Percentiles rank a stretch among this genome's conserved stretches.
Conservation (phyloP, 495 filamentous ascomycete species). For the Talaromyces adpressus region DNA sequence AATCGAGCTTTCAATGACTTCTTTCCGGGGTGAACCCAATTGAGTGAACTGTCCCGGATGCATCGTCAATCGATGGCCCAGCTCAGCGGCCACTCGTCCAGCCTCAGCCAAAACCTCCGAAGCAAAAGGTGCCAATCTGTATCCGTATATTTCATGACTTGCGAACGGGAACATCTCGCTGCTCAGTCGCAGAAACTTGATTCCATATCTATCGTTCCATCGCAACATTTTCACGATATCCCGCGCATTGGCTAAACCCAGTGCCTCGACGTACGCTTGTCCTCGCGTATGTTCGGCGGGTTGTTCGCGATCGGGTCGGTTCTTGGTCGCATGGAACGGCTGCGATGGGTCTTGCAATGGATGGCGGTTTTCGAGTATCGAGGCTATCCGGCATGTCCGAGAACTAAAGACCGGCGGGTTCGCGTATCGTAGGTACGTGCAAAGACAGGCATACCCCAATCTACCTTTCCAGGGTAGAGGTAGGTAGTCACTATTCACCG, state of each 20-base stretch:
- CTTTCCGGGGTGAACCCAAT: slow-evolving; percentile 66
- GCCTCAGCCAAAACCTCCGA: slow-evolving; percentile 67
- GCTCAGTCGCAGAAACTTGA: slow-evolving; percentile 87
- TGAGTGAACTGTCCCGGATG: slow-evolving; percentile 95
- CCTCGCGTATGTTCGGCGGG: slow-evolving; percentile 56
- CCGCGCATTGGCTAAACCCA: slow-evolving; percentile 75
- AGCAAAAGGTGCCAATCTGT: slow-evolving; percentile 82
- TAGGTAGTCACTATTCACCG: slow-evolving; percentile 79
- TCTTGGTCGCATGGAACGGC: slow-evolving; percentile 74
- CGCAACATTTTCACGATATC: slow-evolving; percentile 80
- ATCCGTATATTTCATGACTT: slow-evolving; percentile 79
- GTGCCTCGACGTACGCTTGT: slow-evolving; percentile 62
- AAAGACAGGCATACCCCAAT: slow-evolving; percentile 86
- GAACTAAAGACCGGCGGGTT: slow-evolving; percentile 88
- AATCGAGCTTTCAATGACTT: slow-evolving; percentile 67
- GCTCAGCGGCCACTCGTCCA: slow-evolving; percentile 68
- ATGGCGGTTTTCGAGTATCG: slow-evolving; percentile 82
- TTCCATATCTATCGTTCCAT: slow-evolving; percentile 91
- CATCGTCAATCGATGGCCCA: slow-evolving; percentile 80
- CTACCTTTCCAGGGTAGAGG: slow-evolving; percentile 92
- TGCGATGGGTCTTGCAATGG: slow-evolving; percentile 67
- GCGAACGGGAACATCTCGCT: slow-evolving; percentile 98
- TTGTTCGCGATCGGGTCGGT: slow-evolving; percentile 67
- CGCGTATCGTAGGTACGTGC: slow-evolving; percentile 83
- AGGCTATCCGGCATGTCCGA: slow-evolving; percentile 83